Conservation (phyloP, 169 alveolate genomes). For the Babesia bigemina region DNA sequence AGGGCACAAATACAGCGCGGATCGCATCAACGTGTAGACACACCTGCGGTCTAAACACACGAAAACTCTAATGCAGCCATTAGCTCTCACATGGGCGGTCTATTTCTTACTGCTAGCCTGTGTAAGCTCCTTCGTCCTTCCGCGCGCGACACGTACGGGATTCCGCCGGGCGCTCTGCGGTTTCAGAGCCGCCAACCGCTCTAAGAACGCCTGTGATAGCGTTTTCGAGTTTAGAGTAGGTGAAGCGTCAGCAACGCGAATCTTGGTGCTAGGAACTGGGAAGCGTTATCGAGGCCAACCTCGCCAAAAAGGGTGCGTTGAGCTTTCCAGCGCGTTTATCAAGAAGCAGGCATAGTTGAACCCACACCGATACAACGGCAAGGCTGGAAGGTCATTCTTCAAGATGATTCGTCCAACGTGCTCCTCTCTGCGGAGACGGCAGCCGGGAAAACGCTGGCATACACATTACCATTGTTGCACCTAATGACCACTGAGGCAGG, state of each 20-base stretch:
- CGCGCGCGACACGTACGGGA: constrained; percentile 18
- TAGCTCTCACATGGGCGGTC: background rate
- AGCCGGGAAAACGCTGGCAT: constrained; percentile 90
- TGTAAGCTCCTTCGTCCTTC: constrained; percentile 6
- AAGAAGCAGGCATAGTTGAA: constrained; percentile 1
- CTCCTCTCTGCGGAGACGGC: constrained; percentile 82
- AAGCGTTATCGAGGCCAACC: constrained; percentile 1
- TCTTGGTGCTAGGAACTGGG: constrained; percentile 6
- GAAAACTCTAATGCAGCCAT: constrained; percentile 12
- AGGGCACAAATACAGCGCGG: constrained; percentile 74
- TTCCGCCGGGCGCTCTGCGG: background rate
- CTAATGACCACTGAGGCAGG: constrained; percentile 3
- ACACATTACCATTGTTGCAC: constrained; percentile 86
- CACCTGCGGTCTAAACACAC: background rate
- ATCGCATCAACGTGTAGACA: constrained; percentile 63
- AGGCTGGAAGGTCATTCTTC: constrained; percentile 23
- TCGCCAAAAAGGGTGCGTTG: background rate
- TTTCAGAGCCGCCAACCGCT: background rate
- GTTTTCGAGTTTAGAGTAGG: constrained; percentile 2
- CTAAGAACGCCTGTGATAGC: background rate
- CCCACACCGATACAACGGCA: constrained; percentile 32
- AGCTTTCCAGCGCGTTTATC: background rate
- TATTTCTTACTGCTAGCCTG: background rate
- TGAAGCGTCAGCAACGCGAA: background rate
- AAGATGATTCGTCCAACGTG: constrained; percentile 30